Base-by-base conservation (phyloP, 345 rosid genomes). In the Salix udensis region DNA sequence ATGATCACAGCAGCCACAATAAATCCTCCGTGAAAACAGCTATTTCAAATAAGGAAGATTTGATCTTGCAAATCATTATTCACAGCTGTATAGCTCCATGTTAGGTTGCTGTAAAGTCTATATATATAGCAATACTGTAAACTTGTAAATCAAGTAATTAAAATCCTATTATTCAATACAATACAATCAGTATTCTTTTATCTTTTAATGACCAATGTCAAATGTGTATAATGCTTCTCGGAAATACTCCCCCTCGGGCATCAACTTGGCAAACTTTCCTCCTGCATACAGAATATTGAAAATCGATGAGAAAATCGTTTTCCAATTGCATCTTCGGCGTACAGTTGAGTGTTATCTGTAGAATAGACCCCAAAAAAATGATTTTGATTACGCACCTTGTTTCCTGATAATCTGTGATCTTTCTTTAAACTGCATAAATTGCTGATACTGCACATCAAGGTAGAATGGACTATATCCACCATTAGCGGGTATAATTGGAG, bases 161-260 rank as follows among this genome's bases (percentile, higher is more conserved):
- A 24, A 24, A 24, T 24, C 26, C 26, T 1, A 24, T 24, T 24
- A 24, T 24, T 24, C 26, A 24, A 24, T 24, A 24, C 26, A 24
- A 24, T 24, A n/a, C n/a, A n/a, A n/a, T n/a, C n/a, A n/a, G n/a
- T n/a, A n/a, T n/a, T n/a, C n/a, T n/a, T n/a, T n/a, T n/a, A n/a
- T n/a, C n/a, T n/a, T n/a, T n/a, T n/a, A n/a, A n/a, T n/a, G n/a
- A 44, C 91, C 94, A 11, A 90, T 88, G 70, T 90, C 94, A 68
- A 87, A 79, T 46, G 87, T 86, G 78, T 90, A 91, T 52, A 86
- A 74, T 62, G 89, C 95, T 55, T 77, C 70, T 7, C 76, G 36
- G 55, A 86, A 91, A 70, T 64, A 60, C 30, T 84, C 78, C 31
- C 77, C 84, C 24, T 78, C 73, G 0, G 94, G 92, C 81, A 90